Percentiles rank a stretch among this genome's conserved stretches.
Conservation (phyloP, 805 yeast genomes). For the Candida chilensis region DNA sequence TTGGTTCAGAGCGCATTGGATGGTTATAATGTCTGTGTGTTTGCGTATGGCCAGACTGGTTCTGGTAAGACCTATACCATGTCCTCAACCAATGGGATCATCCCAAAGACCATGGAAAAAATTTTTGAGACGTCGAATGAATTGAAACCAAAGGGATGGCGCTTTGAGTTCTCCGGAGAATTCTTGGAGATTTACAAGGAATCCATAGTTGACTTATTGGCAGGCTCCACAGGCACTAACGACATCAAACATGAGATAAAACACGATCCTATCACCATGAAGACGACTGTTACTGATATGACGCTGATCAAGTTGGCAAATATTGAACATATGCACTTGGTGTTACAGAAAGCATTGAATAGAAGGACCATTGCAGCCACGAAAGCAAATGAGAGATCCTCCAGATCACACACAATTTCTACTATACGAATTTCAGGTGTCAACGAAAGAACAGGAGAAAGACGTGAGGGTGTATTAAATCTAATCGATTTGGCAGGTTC, state of each 20-base stretch:
- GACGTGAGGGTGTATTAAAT: constrained; percentile 55
- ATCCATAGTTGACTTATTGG: constrained; percentile 58
- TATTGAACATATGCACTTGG: constrained; percentile 26
- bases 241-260: constrained; percentile 53
- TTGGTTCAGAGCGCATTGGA: constrained; percentile 78
- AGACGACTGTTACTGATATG: constrained; percentile 55
- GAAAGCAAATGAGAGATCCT: constrained; percentile 70
- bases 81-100: constrained; percentile 73
- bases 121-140: constrained; percentile 50
- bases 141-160: constrained; percentile 51
- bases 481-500: constrained; percentile 92
- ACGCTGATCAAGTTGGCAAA: constrained; percentile 32
- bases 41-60: constrained; percentile 96
- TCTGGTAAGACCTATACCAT: constrained; percentile 93
- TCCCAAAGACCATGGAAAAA: constrained; percentile 64
- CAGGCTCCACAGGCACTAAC: constrained; percentile 6
- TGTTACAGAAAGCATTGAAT: constrained; percentile 45
- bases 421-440: constrained; percentile 50
- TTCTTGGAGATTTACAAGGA: constrained; percentile 91
- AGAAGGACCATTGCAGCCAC: constrained; percentile 80
- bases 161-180: constrained; percentile 55
- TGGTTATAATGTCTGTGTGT: constrained; percentile 87
- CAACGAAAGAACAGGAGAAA: constrained; percentile 38
- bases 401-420: constrained; percentile 86
- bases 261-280: constrained; percentile 47